A percentile compares a stretch with the other conserved stretches of the same genome.
Evolutionary conservation across 164 flowering plant genomes (phyloP).

Genomic region (Paratinospora sagittata): DNA sequence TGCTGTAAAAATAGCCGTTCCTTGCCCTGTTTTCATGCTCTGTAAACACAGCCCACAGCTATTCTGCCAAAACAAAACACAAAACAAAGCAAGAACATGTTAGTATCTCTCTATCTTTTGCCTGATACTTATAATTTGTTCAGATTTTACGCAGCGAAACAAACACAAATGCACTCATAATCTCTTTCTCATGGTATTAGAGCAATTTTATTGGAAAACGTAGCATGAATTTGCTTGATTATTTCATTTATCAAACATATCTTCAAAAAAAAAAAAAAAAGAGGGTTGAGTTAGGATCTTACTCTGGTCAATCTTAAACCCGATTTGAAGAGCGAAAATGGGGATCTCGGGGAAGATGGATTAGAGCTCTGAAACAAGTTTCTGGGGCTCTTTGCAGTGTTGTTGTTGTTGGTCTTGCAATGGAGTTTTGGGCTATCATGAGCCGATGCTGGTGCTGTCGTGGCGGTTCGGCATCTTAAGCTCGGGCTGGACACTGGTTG

Average conservation of each 20-base stretch:
- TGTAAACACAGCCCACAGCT: constrained; percentile 76
- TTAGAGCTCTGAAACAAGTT: constrained; percentile 18
- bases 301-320: constrained; percentile 65
- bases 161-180: no score
- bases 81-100: not conserved
- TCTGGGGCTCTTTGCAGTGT: constrained; percentile 29
- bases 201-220: no score
- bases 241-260: no score
- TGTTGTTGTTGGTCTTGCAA: constrained; percentile 37
- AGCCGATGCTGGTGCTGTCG: constrained; percentile 14
- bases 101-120: not conserved
- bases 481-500: constrained; percentile 24
- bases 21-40: constrained; percentile 79
- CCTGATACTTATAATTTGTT: no score
- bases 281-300: constrained; percentile 16
- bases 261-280: not conserved
- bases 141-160: no score
- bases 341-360: constrained; percentile 75
- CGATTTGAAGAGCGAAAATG: constrained; percentile 69
- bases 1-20: constrained; percentile 85
- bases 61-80: constrained; percentile 39
- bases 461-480: constrained; percentile 32
- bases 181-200: not conserved
- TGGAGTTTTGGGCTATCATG: constrained; percentile 46
- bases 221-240: no score